Base-by-base conservation (phyloP, 2,329 filamentous ascomycete species). In the Nemania abortiva region DNA sequence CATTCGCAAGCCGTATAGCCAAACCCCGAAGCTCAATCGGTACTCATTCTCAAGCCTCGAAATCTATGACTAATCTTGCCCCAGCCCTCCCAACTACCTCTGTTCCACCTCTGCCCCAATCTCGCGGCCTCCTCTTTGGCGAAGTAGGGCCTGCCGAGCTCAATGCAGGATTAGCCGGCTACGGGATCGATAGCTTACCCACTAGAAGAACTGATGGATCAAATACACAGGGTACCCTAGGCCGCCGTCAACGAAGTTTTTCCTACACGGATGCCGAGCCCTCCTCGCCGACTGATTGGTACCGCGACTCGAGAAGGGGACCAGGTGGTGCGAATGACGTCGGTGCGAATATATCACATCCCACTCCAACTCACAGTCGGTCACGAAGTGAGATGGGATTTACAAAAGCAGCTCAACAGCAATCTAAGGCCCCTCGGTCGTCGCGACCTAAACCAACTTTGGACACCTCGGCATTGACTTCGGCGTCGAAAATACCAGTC, bases 191-290 rank as follows among this genome's bases (percentile, higher is more conserved):
- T 68, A 79, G 80, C 39, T 75, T 82, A 58, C 82, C 86, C 59
- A 83, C 84, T 68, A 84, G 91, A 71, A 86, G 91, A 79, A 90
- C 90, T 24, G 93, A 92, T 52, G 92, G 95, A 76, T 90, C 92
- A n/a, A 89, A 86, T 77, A 80, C 92, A 72, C 84, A 86, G 70
- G 86, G 85, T 73, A 81, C 86, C 68, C 82, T 79, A 70, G 76
- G 79, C 60, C 70, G 77, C 55, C 85, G 87, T 71, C 84, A 85
- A 63, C 83, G 87, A 72, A 89, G 84, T 73, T 81, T 85, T 66
- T 90, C 88, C 53, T 84, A 89, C 72, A 81, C 84, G 47, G 86
- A 88, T 70, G 78, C 82, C 65, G 87, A 91, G 70, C 88, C 89
- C 15, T 81, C 87, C 15, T 93, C 91, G 3, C 90, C 91, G 11